A percentile compares a stretch with the other conserved stretches of the same genome.
These are phyloP conservation scores for Myxozyma kluyveri DNA, from an alignment of 805 yeast genomes.

Conservation along the genomic window DNA sequence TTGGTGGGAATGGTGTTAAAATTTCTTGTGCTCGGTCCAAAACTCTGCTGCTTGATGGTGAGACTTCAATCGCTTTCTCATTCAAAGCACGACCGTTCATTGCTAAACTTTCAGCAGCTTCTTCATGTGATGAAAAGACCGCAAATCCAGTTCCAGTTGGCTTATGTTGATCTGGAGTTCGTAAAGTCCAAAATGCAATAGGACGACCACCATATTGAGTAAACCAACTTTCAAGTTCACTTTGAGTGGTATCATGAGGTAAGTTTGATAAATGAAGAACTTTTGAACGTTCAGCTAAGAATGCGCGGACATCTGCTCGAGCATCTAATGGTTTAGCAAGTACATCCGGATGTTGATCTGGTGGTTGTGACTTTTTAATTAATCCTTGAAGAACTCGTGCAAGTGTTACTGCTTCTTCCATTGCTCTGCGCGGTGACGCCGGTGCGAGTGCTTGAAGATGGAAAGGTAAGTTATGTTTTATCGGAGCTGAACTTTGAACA, in stretches of 20 bases:
- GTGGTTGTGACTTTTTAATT: conserved; percentile 47
- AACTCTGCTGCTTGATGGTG: conserved; percentile 76
- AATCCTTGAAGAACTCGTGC: conserved; percentile 48
- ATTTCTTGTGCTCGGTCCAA: conserved; percentile 80
- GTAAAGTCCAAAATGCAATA: conserved; percentile 83
- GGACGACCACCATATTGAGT: conserved; percentile 84
- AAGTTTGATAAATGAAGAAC: conserved; percentile 77
- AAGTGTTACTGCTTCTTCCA: conserved; percentile 48
- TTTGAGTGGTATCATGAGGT: conserved; percentile 82
- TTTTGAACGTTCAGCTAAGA: conserved; percentile 67
- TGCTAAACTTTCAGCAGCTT: conserved; percentile 71
- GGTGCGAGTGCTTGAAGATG: conserved; percentile 34
- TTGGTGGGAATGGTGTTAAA: conserved; percentile 77
- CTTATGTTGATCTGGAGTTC: conserved; percentile 54
- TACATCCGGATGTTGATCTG: conserved; percentile 52
- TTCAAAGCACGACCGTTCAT: conserved; percentile 75
- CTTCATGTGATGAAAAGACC: conserved; percentile 79
- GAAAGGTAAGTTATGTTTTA: conserved; percentile 31
- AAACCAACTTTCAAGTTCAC: conserved; percentile 89
- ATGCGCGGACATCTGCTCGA: conserved; percentile 65
- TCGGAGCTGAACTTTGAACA: conserved; percentile 31
- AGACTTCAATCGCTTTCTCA: conserved; percentile 77
- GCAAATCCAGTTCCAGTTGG: conserved; percentile 74
- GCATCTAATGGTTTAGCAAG: conserved; percentile 74
- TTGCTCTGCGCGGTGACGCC: conserved; percentile 45